These are phyloP conservation scores for Stachybotrys chlorohalonatus DNA, from an alignment of 2,329 filamentous ascomycete genomes.

Conservation along the genomic window DNA sequence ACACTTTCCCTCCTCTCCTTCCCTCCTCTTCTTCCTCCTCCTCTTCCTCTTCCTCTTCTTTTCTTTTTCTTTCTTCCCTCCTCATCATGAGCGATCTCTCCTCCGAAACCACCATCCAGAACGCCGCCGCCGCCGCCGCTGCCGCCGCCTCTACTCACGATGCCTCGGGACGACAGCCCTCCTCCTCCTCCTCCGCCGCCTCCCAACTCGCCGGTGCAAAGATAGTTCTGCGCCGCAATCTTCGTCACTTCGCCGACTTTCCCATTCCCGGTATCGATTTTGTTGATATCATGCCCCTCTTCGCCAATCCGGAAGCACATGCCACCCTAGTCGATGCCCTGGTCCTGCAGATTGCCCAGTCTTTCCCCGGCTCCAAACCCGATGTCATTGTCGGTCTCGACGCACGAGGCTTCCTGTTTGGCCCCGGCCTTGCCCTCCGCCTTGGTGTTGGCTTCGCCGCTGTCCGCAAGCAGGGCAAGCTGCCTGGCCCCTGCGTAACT, in stretches of 20 bases:
- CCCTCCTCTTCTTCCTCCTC: conserved; percentile 17
- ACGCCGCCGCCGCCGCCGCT: conserved; percentile 15
- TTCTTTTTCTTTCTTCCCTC: conserved; percentile 10
- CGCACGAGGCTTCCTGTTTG: conserved; percentile 91
- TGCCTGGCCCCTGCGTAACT: conserved; percentile 80
- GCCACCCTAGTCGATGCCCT: conserved; percentile 72
- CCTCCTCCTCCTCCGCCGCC: conserved; percentile 52
- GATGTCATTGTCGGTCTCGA: conserved; percentile 93
- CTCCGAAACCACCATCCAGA: conserved; percentile 11
- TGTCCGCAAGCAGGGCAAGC: conserved; percentile 90
- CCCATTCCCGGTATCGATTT: conserved; percentile 88
- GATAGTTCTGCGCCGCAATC: conserved; percentile 60
- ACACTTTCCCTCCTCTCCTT: conserved; percentile 14
- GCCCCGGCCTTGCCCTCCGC: conserved; percentile 75
- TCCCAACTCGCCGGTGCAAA: conserved; percentile 59
- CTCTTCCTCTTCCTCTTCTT: conserved; percentile 17
- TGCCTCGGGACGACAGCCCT: conserved; percentile 55
- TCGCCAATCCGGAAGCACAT: conserved; percentile 69
- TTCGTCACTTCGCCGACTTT: conserved; percentile 88
- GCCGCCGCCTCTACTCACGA: conserved; percentile 31
- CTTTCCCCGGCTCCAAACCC: conserved; percentile 53
- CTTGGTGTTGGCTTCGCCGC: conserved; percentile 84
- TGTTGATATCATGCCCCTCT: conserved; percentile 96
- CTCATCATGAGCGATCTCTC: conserved; percentile 22
- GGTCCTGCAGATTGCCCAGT: conserved; percentile 67